Conservation (phyloP, 2,329 filamentous ascomycete genomes). For the Aureobasidium vineae region DNA sequence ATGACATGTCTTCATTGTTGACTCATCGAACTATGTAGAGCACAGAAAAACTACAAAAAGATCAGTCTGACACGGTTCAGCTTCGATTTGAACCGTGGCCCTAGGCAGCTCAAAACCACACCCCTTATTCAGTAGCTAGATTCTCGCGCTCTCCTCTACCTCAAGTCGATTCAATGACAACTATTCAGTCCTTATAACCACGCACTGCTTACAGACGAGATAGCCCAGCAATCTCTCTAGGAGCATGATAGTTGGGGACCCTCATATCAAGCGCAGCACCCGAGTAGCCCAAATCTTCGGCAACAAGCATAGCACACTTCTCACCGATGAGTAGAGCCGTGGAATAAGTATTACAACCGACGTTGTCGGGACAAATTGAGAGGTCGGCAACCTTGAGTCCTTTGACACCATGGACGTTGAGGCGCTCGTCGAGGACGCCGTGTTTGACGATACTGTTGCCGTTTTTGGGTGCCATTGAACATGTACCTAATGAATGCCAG, state of each 20-base stretch:
- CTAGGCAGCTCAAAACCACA: too few relatives aligned
- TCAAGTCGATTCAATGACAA: too few relatives aligned
- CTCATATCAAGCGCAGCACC: conserved; percentile 74
- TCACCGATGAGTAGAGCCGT: conserved; percentile 74
- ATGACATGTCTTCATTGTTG: too few relatives aligned
- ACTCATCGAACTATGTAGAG: too few relatives aligned
- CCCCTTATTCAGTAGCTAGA: too few relatives aligned
- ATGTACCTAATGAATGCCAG: conserved; percentile 67
- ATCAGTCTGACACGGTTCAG: too few relatives aligned
- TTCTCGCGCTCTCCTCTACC: too few relatives aligned
- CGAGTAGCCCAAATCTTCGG: conserved; percentile 71
- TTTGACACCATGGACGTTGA: conserved; percentile 75
- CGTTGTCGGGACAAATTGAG: conserved; percentile 74
- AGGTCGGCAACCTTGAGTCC: conserved; percentile 75
- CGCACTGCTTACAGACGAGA: conserved; percentile 48
- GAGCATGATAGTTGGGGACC: conserved; percentile 54
- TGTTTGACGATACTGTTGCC: conserved; percentile 80
- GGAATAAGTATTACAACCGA: conserved; percentile 60
- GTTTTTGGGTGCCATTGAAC: conserved; percentile 72
- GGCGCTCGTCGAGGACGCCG: conserved; percentile 71
- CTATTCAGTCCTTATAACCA: too few relatives aligned
- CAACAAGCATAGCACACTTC: conserved; percentile 68
- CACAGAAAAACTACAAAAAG: too few relatives aligned
- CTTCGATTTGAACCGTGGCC: too few relatives aligned
- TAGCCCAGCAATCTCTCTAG: conserved; percentile 46